Evolutionary conservation across 1,284 basidiomycete species (phyloP).

Genomic region (Boletus sp.): DNA sequence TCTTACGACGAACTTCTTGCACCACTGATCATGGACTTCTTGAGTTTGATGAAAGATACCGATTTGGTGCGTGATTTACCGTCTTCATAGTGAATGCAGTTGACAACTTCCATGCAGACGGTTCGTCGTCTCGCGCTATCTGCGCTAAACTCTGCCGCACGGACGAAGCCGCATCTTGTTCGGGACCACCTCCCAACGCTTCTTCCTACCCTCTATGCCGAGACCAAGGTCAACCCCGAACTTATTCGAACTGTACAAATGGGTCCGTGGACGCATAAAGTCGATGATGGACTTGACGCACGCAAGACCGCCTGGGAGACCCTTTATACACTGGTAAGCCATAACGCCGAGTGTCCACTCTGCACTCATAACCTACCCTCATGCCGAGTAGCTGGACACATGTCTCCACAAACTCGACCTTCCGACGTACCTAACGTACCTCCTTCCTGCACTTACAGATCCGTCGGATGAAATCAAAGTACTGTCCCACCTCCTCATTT

Average conservation of each 20-base stretch:
- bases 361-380: constrained; percentile 8
- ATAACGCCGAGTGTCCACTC: background rate
- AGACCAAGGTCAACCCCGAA: constrained; percentile 78
- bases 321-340: constrained; percentile 85
- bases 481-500: constrained; percentile 92
- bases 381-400: constrained; percentile 70
- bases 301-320: constrained; percentile 97
- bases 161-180: constrained; percentile 91
- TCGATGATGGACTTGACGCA: constrained; percentile 92
- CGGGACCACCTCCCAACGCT: constrained; percentile 78
- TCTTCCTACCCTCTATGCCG: constrained; percentile 82
- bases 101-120: constrained; percentile 47
- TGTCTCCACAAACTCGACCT: constrained; percentile 85
- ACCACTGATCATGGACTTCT: constrained; percentile 85
- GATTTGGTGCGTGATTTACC: constrained; percentile 64
- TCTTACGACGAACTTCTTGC: constrained; percentile 88
- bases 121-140: constrained; percentile 87
- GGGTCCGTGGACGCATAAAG: constrained; percentile 97
- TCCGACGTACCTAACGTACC: constrained; percentile 78
- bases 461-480: constrained; percentile 97
- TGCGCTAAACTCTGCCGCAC: constrained; percentile 89
- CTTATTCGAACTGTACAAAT: constrained; percentile 93
- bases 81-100: background rate
- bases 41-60: constrained; percentile 80
- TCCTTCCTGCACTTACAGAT: constrained; percentile 84